Evolutionary conservation across 169 alveolate species (phyloP).

Genomic region (Plasmodium gallinaceum): DNA sequence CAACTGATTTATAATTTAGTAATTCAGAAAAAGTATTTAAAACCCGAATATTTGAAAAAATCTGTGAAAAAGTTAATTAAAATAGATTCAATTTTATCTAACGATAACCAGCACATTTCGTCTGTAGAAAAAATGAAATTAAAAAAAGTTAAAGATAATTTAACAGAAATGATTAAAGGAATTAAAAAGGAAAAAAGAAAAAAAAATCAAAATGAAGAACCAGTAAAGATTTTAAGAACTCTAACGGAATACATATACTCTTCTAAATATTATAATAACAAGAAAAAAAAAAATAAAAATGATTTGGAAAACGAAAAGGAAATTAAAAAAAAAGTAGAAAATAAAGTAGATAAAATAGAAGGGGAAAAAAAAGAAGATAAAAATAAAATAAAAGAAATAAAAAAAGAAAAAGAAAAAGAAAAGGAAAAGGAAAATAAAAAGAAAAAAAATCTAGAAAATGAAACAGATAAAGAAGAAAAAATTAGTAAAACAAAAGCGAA

Average conservation of each 20-base stretch:
- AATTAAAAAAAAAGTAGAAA: slow-evolving; percentile 1
- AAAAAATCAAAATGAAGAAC: background rate
- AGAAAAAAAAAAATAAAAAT: background rate
- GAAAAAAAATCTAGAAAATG: background rate
- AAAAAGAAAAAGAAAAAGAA: background rate
- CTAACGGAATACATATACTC: background rate
- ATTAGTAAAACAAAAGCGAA: background rate
- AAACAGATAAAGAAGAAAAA: background rate
- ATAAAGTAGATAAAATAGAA: background rate
- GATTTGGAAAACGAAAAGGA: background rate
- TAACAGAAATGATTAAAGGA: slow-evolving; percentile 32
- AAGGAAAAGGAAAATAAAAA: background rate
- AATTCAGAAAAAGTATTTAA: slow-evolving; percentile 43
- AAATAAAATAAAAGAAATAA: background rate
- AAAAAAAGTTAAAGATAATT: slow-evolving; percentile 2
- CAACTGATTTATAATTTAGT: slow-evolving; percentile 35
- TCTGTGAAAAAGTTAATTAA: slow-evolving; percentile 20
- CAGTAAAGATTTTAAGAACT: background rate
- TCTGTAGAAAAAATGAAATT: slow-evolving; percentile 4
- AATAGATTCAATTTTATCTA: slow-evolving; percentile 28
- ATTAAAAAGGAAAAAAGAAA: slow-evolving; percentile 19
- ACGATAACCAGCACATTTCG: slow-evolving; percentile 10
- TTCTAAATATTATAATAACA: background rate
- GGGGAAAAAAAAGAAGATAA: slow-evolving; percentile 9
- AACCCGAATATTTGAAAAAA: slow-evolving; percentile 29